Percentiles rank a stretch among this genome's conserved stretches.
Evolutionary conservation across 2,329 filamentous ascomycete genomes (phyloP).

Genomic region (Lasiodiplodia citricola): DNA sequence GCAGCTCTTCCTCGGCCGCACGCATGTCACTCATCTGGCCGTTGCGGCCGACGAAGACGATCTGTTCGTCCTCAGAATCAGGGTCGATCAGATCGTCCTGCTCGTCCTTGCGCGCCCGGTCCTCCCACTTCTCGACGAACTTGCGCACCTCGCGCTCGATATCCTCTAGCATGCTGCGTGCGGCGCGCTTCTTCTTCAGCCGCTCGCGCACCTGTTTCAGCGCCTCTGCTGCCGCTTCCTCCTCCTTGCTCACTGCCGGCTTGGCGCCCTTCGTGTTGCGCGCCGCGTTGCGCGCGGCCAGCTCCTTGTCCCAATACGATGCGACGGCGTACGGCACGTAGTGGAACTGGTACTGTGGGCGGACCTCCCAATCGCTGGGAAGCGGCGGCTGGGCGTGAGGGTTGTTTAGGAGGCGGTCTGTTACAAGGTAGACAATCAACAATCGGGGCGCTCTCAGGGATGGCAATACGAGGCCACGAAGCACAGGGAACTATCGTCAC

Average conservation of each 20-base stretch:
- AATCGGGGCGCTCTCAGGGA: neutral
- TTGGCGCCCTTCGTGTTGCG: slow-evolving; percentile 42
- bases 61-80: slow-evolving; percentile 76
- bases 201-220: slow-evolving; percentile 80
- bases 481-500: neutral
- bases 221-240: slow-evolving; percentile 59
- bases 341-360: slow-evolving; percentile 78
- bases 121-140: slow-evolving; percentile 71
- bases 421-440: neutral
- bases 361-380: slow-evolving; percentile 80
- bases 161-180: slow-evolving; percentile 79
- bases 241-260: slow-evolving; percentile 45
- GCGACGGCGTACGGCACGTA: slow-evolving; percentile 88
- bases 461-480: neutral
- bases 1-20: slow-evolving; percentile 57
- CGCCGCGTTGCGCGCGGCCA: slow-evolving; percentile 53
- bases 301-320: slow-evolving; percentile 75
- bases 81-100: slow-evolving; percentile 52
- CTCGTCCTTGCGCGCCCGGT: slow-evolving; percentile 47
- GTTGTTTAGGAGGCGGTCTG: slow-evolving; percentile 85
- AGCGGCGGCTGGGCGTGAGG: slow-evolving; percentile 84
- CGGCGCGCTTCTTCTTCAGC: slow-evolving; percentile 78
- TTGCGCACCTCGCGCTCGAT: slow-evolving; percentile 83
- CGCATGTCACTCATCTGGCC: slow-evolving; percentile 66
- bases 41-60: slow-evolving; percentile 82